Percentiles rank a stretch among this genome's conserved stretches.
phyloP scores from a whole-genome alignment of 2,329 filamentous ascomycete species.

The Ophiocordyceps polyrhachis-furcata region DNA sequence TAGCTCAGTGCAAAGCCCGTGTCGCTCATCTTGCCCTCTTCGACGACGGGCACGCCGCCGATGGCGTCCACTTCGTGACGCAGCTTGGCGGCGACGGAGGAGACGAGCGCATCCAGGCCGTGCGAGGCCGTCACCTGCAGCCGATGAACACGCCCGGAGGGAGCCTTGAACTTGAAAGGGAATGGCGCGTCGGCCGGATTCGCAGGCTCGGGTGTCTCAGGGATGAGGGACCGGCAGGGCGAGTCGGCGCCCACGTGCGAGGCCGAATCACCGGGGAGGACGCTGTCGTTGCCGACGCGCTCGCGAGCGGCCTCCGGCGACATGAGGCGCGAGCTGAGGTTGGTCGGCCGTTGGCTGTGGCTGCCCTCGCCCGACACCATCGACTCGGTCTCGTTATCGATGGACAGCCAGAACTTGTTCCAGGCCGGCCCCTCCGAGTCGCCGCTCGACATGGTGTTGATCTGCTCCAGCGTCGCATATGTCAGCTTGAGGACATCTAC shows the following conservation, averaged over 20 bases:
- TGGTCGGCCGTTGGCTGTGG: constrained; percentile 45
- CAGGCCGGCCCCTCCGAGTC: constrained; percentile 92
- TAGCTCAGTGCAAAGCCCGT: constrained; percentile 87
- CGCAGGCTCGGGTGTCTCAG: constrained; percentile 27
- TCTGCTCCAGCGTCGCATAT: constrained; percentile 92
- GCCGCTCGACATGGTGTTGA: constrained; percentile 79
- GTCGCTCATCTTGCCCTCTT: constrained; percentile 58
- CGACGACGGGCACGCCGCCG: constrained; percentile 60
- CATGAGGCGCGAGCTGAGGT: constrained; percentile 53
- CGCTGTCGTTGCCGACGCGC: constrained; percentile 50
- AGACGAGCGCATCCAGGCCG: constrained; percentile 63
- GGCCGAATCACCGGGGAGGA: constrained; percentile 84
- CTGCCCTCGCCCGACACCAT: constrained; percentile 85
- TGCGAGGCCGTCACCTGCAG: constrained; percentile 67
- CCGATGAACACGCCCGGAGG: constrained; percentile 82
- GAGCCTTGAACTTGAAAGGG: constrained; percentile 98
- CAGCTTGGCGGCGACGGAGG: constrained; percentile 65
- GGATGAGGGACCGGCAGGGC: constrained; percentile 46
- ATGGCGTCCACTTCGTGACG: constrained; percentile 67
- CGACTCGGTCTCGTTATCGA: constrained; percentile 88
- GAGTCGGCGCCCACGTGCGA: constrained; percentile 77
- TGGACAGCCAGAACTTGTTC: constrained; percentile 99
- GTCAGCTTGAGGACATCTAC: constrained; percentile 97
- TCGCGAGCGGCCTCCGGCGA: constrained; percentile 63
- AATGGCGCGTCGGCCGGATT: constrained; percentile 59